Percentiles rank a stretch among this genome's conserved stretches.
These are phyloP conservation scores for Ceratocystis huliohia DNA, from an alignment of 2,329 filamentous ascomycete genomes.

Conservation along the genomic window DNA sequence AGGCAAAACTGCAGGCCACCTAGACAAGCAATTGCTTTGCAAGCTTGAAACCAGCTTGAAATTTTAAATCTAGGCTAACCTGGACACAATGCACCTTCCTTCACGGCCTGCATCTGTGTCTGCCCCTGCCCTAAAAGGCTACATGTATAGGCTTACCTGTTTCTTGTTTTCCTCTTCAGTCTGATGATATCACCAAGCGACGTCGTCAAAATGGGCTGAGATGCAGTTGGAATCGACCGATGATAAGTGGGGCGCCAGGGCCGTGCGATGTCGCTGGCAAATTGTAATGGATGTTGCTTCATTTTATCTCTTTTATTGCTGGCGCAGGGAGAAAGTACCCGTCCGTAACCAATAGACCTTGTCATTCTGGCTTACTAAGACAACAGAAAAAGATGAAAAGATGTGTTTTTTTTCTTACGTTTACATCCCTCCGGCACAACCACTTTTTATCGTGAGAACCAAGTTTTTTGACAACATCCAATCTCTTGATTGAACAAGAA, in stretches of 20 bases:
- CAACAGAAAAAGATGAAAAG: not conserved
- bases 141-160: slow-evolving; percentile 7
- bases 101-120: not conserved
- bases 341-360: not conserved
- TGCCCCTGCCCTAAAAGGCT: not conserved
- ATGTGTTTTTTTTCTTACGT: not conserved
- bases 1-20: not conserved
- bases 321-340: not conserved
- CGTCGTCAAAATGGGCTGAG: slow-evolving; percentile 22
- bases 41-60: not conserved
- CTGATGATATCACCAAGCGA: slow-evolving; percentile 18
- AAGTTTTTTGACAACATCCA: not conserved
- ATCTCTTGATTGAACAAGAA: not conserved
- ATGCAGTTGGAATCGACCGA: slow-evolving; percentile 21
- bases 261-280: slow-evolving; percentile 17
- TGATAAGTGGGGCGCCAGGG: slow-evolving; percentile 16
- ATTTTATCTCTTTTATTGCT: slow-evolving; percentile 1
- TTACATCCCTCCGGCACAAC: not conserved
- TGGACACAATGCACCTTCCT: not conserved
- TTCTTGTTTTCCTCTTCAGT: slow-evolving; percentile 6
- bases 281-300: slow-evolving; percentile 12
- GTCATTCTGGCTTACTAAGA: not conserved
- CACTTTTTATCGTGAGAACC: too few species aligned
- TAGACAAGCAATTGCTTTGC: not conserved
- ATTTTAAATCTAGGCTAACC: not conserved